Percentiles rank a stretch among this genome's conserved stretches.
phyloP scores from a whole-genome alignment of 2,329 filamentous ascomycete genomes.

The Penicillium polonicum region DNA sequence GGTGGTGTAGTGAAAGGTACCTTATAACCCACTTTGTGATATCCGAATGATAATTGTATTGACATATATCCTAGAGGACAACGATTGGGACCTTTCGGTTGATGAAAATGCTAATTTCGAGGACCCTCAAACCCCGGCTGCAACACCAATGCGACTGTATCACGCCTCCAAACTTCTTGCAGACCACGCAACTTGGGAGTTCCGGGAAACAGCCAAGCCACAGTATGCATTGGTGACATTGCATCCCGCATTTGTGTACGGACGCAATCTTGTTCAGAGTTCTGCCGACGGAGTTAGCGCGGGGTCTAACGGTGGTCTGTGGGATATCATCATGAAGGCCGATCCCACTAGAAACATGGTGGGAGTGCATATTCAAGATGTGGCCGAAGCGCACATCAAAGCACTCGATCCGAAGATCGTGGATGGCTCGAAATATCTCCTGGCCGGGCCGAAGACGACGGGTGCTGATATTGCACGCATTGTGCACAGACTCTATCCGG shows the following conservation, averaged over 20 bases:
- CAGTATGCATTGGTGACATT: slow-evolving; percentile 24
- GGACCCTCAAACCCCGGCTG: slow-evolving; percentile 5
- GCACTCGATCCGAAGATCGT: slow-evolving; percentile 18
- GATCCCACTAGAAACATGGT: not conserved
- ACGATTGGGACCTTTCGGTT: slow-evolving; percentile 23
- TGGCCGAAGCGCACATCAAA: slow-evolving; percentile 29
- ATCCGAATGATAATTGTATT: not conserved
- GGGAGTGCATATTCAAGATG: slow-evolving; percentile 28
- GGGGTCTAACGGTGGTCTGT: slow-evolving; percentile 17
- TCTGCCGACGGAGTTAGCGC: slow-evolving; percentile 12
- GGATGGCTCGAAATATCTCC: slow-evolving; percentile 23
- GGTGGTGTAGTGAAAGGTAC: slow-evolving; percentile 23
- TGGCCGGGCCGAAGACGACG: slow-evolving; percentile 8
- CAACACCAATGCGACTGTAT: slow-evolving; percentile 23
- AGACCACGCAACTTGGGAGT: slow-evolving; percentile 23
- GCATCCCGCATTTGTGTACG: slow-evolving; percentile 25
- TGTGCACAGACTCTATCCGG: slow-evolving; percentile 16
- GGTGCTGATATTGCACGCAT: slow-evolving; percentile 20
- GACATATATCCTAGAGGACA: slow-evolving; percentile 17
- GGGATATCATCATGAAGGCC: slow-evolving; percentile 17
- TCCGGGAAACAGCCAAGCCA: slow-evolving; percentile 16
- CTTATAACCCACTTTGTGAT: no score
- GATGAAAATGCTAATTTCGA: slow-evolving; percentile 17
- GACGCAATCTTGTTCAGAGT: slow-evolving; percentile 22
- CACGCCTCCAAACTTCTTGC: slow-evolving; percentile 28